A percentile compares a stretch with the other conserved stretches of the same genome.
phyloP scores from a whole-genome alignment of 2,329 filamentous ascomycete genomes.

The Ilyonectria mors-panacis region DNA sequence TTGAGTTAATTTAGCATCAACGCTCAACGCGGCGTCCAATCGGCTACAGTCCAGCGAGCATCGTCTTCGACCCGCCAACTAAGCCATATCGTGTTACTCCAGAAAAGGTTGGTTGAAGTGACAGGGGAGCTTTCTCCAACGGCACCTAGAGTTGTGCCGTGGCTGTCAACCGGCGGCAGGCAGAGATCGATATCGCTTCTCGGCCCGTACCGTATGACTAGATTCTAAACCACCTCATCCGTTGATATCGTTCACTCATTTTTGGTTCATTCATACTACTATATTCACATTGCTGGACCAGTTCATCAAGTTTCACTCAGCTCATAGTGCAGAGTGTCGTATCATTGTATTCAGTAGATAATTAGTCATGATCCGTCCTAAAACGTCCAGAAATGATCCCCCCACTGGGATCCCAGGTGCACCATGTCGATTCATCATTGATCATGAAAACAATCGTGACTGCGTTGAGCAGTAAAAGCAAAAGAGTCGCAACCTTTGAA shows the following conservation, averaged over 20 bases:
- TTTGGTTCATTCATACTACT: background rate
- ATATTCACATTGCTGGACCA: too few species aligned
- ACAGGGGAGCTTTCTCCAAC: background rate
- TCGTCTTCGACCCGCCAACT: background rate
- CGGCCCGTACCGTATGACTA: background rate
- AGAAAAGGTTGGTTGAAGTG: background rate
- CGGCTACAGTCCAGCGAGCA: background rate
- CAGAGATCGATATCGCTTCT: background rate
- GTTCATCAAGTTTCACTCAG: background rate
- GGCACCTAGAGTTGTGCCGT: background rate
- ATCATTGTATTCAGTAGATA: background rate
- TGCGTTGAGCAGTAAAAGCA: background rate
- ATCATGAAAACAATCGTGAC: background rate
- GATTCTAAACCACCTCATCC: background rate
- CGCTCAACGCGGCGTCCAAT: background rate
- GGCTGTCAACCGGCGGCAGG: background rate
- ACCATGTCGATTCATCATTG: background rate
- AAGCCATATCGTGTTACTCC: constrained; percentile 10
- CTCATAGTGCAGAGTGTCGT: background rate
- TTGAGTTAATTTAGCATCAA: background rate
- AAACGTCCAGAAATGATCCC: background rate
- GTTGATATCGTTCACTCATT: background rate
- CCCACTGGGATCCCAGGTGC: too few species aligned
- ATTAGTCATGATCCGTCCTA: background rate
- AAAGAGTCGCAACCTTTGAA: background rate